Evolutionary conservation across 768 basidiomycete genomes (phyloP).

Genomic region (Nidularia sp.): DNA sequence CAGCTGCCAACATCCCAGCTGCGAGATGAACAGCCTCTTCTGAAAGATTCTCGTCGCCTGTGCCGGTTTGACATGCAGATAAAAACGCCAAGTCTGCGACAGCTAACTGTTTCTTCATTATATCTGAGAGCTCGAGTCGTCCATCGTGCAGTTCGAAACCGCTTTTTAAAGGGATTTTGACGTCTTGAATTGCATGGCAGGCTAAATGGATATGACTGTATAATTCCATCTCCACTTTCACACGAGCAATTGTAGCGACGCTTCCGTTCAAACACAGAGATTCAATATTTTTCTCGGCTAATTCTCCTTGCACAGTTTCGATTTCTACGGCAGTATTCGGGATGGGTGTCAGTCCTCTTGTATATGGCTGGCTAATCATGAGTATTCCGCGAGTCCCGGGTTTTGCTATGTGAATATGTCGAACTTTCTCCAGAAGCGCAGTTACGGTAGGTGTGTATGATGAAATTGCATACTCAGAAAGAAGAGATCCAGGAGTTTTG

Average conservation of each 20-base stretch:
- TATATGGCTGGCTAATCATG: slow-evolving; percentile 5
- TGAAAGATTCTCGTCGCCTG: no score
- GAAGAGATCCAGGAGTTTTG: neutral
- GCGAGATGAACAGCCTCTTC: no score
- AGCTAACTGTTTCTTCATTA: slow-evolving; percentile 1
- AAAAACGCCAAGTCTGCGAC: no score
- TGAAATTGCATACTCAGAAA: slow-evolving; percentile 12
- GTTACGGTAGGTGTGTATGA: slow-evolving; percentile 11
- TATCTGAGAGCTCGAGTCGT: slow-evolving; percentile 5
- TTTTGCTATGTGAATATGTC: neutral
- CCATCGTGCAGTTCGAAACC: slow-evolving; percentile 14
- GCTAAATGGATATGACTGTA: slow-evolving; percentile 25
- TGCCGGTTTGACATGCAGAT: no score
- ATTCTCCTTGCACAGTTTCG: neutral
- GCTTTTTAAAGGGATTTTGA: slow-evolving; percentile 14
- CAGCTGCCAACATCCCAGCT: no score
- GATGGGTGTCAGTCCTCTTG: slow-evolving; percentile 1
- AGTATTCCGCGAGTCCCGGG: neutral
- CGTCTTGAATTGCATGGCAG: slow-evolving; percentile 25
- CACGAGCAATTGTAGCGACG: slow-evolving; percentile 8
- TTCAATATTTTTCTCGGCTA: neutral
- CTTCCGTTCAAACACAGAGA: slow-evolving; percentile 7
- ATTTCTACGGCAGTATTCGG: slow-evolving; percentile 6
- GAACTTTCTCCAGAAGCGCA: slow-evolving; percentile 2
- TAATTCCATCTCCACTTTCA: slow-evolving; percentile 8